phyloP scores from a whole-genome alignment of 768 basidiomycete species.

The Albatrellus ellisii region DNA sequence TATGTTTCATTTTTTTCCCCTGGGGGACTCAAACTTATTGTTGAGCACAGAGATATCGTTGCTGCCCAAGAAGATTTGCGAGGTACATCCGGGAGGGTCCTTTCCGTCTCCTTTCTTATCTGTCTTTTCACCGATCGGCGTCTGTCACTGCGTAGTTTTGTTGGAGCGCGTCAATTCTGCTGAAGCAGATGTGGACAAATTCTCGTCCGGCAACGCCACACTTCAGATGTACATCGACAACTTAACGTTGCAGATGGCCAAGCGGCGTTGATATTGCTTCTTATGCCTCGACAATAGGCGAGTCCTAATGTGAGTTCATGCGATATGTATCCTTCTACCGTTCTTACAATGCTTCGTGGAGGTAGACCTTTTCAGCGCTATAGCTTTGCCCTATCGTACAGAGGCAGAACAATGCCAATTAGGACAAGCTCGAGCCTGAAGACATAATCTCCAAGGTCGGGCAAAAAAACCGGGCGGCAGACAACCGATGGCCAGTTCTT shows the following conservation, averaged over 20 bases:
- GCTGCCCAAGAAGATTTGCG: slow-evolving; percentile 68
- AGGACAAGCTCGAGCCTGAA: too few species aligned
- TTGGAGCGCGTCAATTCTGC: slow-evolving; percentile 51
- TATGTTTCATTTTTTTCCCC: slow-evolving; percentile 5
- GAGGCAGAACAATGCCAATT: too few species aligned
- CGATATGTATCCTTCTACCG: too few species aligned
- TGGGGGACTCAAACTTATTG: neutral
- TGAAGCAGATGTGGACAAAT: slow-evolving; percentile 71
- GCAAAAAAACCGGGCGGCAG: too few species aligned
- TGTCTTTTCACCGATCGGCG: neutral
- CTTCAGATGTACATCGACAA: slow-evolving; percentile 88
- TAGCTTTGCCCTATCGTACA: too few species aligned
- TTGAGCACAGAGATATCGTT: slow-evolving; percentile 45
- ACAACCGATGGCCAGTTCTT: too few species aligned
- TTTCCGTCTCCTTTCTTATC: neutral
- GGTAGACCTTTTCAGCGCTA: too few species aligned
- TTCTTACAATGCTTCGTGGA: too few species aligned
- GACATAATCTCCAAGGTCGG: too few species aligned
- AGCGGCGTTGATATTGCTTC: too few species aligned
- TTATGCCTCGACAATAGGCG: too few species aligned
- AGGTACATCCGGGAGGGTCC: slow-evolving; percentile 30
- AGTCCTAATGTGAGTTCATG: too few species aligned
- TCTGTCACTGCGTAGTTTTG: slow-evolving; percentile 33
- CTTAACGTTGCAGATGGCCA: slow-evolving; percentile 77
- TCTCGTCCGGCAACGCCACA: slow-evolving; percentile 67